Percentiles rank a stretch among this genome's conserved stretches.
Evolutionary conservation across 306 rosid genomes (phyloP).

Genomic region (Prunus mongolica): DNA sequence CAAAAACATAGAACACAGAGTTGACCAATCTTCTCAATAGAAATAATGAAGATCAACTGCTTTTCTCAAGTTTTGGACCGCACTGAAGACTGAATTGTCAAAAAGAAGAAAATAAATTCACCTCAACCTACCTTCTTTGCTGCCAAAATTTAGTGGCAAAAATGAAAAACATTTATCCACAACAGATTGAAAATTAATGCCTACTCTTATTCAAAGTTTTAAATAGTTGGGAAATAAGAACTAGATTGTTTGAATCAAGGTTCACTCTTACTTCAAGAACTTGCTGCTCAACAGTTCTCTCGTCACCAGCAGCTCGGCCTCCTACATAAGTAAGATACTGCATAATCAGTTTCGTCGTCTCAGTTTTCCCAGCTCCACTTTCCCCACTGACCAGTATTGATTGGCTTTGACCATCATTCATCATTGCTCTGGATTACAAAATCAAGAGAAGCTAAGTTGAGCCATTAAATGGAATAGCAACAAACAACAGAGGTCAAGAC

Average conservation of each 20-base stretch:
- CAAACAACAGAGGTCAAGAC: constrained; percentile 7
- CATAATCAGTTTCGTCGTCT: constrained; percentile 95
- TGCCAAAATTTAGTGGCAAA: background rate
- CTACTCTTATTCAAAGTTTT: background rate
- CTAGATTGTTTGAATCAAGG: constrained; percentile 2
- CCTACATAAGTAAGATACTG: constrained; percentile 97
- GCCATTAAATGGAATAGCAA: constrained; percentile 12
- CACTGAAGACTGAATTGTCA: background rate
- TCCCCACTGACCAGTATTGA: constrained; percentile 98
- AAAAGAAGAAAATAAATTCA: background rate
- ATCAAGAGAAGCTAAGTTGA: constrained; percentile 35
- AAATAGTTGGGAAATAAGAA: background rate
- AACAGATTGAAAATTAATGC: background rate
- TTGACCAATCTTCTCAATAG: background rate
- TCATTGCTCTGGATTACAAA: constrained; percentile 82
- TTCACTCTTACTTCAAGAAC: constrained; percentile 86
- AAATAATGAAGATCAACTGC: background rate
- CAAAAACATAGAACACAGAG: background rate
- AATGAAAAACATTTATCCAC: background rate
- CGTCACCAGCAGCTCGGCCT: constrained; percentile 80
- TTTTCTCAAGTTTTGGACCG: background rate
- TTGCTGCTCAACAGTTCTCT: constrained; percentile 94
- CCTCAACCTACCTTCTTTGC: background rate
- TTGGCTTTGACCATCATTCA: constrained; percentile 77
- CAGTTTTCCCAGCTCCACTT: constrained; percentile 99